phyloP scores from a whole-genome alignment of 2,329 filamentous ascomycete species.

The Penicillium sp. region DNA sequence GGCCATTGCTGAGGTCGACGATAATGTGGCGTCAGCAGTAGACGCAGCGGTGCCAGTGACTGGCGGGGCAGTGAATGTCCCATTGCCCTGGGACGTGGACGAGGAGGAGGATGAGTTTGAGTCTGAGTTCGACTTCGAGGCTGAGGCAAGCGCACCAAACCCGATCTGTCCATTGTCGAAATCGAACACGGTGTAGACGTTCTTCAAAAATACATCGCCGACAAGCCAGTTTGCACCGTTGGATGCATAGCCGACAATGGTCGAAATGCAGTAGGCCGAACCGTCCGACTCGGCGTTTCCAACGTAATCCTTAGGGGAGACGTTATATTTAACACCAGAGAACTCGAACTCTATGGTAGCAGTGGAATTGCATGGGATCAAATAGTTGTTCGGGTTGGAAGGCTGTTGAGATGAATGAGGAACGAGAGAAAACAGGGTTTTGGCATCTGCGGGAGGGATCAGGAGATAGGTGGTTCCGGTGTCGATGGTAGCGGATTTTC shows the following conservation, averaged over 20 bases:
- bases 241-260: conserved; percentile 70
- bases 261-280: conserved; percentile 57
- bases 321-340: conserved; percentile 63
- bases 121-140: conserved; percentile 1
- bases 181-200: conserved; percentile 85
- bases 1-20: conserved; percentile 11
- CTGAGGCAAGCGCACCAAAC: conserved; percentile 27
- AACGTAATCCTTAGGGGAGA: conserved; percentile 72
- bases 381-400: conserved; percentile 55
- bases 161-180: conserved; percentile 56
- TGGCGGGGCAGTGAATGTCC: conserved; percentile 15
- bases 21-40: conserved; percentile 3
- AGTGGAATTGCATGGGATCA: conserved; percentile 70
- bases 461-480: conserved; percentile 81
- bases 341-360: conserved; percentile 65
- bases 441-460: conserved; percentile 66
- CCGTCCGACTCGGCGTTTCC: conserved; percentile 31
- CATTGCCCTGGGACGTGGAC: conserved; percentile 8
- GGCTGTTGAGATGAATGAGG: conserved; percentile 56
- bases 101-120: neutral
- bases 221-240: conserved; percentile 70
- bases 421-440: conserved; percentile 66
- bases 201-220: conserved; percentile 83
- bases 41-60: conserved; percentile 12
- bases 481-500: conserved; percentile 71